Conservation (phyloP, 257 asterid species). For the Ehretia macrophylla region DNA sequence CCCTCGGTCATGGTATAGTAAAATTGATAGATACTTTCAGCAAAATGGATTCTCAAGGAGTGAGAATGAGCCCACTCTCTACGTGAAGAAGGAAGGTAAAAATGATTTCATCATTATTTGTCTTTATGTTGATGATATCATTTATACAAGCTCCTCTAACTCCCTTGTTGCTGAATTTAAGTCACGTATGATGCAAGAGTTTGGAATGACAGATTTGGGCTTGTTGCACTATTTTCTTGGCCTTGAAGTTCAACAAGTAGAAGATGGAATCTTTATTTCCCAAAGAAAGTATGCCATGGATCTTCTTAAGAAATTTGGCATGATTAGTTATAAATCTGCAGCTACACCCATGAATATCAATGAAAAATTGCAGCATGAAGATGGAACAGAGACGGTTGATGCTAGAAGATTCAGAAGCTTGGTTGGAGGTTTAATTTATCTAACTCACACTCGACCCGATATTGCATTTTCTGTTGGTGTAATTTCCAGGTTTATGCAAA, state of each 20-base stretch:
- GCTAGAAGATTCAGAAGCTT: too few species aligned
- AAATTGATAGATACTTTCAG: not conserved
- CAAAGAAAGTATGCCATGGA: not conserved
- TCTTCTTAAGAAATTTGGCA: not conserved
- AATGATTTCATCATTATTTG: not conserved
- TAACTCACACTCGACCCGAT: too few species aligned
- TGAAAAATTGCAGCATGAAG: constrained; percentile 8
- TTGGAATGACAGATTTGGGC: constrained; percentile 4
- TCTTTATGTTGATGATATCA: constrained; percentile 10
- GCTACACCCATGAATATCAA: constrained; percentile 8
- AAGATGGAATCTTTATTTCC: constrained; percentile 5
- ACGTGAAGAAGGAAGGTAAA: not conserved
- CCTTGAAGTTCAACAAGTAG: constrained; percentile 1
- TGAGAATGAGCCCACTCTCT: constrained; percentile 5
- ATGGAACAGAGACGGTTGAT: too few species aligned
- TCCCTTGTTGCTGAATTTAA: not conserved
- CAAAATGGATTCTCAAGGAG: constrained; percentile 1
- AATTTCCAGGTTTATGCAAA: too few species aligned
- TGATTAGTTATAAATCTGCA: not conserved
- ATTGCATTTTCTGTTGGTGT: too few species aligned
- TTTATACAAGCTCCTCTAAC: not conserved
- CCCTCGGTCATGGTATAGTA: not conserved
- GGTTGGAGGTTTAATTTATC: too few species aligned
- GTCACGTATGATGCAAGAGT: not conserved
- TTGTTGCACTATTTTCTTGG: constrained; percentile 14